Conservation (phyloP, 176 grass and related monocot genomes). For the Neostapfia colusana region DNA sequence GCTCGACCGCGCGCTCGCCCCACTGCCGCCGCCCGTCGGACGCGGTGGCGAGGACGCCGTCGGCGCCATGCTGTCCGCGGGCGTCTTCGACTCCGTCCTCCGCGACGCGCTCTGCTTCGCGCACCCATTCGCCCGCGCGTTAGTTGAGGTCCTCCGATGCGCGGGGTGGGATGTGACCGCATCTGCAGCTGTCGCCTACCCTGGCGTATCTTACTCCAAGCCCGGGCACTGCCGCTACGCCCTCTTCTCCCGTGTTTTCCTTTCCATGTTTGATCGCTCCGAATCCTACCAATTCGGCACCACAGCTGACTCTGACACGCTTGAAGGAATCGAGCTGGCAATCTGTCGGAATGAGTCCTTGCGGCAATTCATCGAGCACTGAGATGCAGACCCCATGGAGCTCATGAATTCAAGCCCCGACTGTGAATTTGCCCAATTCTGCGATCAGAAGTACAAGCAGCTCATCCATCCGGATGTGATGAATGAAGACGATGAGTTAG, state of each 20-base stretch:
- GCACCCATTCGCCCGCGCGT: constrained; percentile 72
- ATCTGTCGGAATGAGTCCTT: constrained; percentile 64
- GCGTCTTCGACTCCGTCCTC: constrained; percentile 93
- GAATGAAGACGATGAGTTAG: too few species aligned
- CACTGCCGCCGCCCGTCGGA: constrained; percentile 39
- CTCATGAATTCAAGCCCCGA: constrained; percentile 59
- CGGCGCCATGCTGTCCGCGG: constrained; percentile 67
- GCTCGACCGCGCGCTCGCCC: constrained; percentile 77
- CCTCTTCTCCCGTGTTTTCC: constrained; percentile 76
- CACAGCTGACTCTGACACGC: background rate
- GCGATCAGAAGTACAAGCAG: constrained; percentile 72
- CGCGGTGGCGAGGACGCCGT: constrained; percentile 60
- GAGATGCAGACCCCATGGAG: constrained; percentile 74
- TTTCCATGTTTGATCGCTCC: constrained; percentile 83
- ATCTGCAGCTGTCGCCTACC: constrained; percentile 66
- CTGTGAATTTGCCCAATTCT: constrained; percentile 80
- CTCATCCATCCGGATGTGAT: constrained; percentile 93
- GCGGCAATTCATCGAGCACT: constrained; percentile 93
- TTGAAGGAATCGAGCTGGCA: constrained; percentile 42
- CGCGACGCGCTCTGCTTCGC: constrained; percentile 75
- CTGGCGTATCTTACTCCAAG: constrained; percentile 66
- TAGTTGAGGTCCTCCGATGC: constrained; percentile 60
- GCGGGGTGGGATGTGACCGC: constrained; percentile 68
- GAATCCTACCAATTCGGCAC: constrained; percentile 63
- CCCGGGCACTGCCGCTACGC: constrained; percentile 69